Base-by-base conservation (phyloP, 208 protist genomes). In the Trichomonas tenax region DNA sequence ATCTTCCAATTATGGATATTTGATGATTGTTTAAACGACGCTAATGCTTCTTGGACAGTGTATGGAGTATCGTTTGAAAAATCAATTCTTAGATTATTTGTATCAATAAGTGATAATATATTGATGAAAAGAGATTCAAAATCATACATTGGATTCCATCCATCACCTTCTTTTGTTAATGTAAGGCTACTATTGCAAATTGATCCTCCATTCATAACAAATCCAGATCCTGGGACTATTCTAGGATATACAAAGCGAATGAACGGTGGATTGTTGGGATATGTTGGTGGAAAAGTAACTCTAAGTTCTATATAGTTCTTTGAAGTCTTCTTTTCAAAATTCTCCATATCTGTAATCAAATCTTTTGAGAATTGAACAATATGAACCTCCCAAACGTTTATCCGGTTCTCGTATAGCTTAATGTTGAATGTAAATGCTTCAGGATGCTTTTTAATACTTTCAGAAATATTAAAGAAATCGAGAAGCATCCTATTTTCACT, bases 231-330 rank as follows among this genome's bases (percentile, higher is more conserved):
- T 23, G 86, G 72, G 4, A 45, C 8, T 21, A 96, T 96, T 9
- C 96, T 4, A 6, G 96, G 96, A 2, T 63, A 21, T n/a, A 96
- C 89, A 15, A 96, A 84, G 14, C 82, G 84, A 63, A 93, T 86
- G 36, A 96, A 96, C 10, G 96, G 96, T 0, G 96, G 96, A 58
- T 45, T 10, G 26, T 49, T 84, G 26, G 96, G 96, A 95, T 96
- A 96, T 26, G 96, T 46, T 44, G 82, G 46, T n/a, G 96, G 96
- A 34, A 96, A 96, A 44, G 46, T 36, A 11, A 96, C 88, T 3
- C 26, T 49, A 2, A 96, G 8, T 40, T 95, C 58, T 38, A 96
- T 34, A 36, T 90, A 90, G 31, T 90, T n/a, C 48, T 41, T 45
- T 48, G 17, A 10, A 48, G 82, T 90, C 41, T 38, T 45, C n/a